A percentile compares a stretch with the other conserved stretches of the same genome.
Conservation (phyloP, 768 basidiomycete species). For the Rhodocollybia butyracea region DNA sequence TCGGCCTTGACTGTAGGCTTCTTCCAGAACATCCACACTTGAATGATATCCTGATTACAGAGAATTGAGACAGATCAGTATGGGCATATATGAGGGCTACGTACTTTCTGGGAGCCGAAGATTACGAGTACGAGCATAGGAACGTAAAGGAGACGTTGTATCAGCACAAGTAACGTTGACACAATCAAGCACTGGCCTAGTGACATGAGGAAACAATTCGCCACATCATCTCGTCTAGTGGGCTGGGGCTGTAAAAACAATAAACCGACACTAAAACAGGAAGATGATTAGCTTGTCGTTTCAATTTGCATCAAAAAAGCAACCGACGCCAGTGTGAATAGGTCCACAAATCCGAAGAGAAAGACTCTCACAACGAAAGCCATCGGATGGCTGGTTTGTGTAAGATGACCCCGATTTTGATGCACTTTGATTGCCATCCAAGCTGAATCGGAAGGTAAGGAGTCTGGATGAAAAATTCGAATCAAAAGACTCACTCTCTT, state of each 20-base stretch:
- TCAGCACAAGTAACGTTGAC: background rate
- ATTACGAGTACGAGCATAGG: background rate
- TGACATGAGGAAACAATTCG: background rate
- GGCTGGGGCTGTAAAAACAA: background rate
- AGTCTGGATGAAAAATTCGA: background rate
- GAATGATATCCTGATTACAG: background rate
- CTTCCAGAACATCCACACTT: constrained; percentile 6
- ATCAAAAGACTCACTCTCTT: background rate
- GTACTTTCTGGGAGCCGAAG: constrained; percentile 2
- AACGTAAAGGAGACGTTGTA: background rate
- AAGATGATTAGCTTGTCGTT: too few species aligned
- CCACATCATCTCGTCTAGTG: background rate
- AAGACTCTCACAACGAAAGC: background rate
- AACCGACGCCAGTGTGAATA: background rate
- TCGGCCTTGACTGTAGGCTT: background rate
- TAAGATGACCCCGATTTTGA: background rate
- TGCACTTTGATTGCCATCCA: background rate
- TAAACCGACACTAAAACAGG: background rate
- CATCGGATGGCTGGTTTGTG: background rate
- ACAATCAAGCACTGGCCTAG: background rate
- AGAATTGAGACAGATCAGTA: background rate
- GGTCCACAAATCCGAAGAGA: background rate
- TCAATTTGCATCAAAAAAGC: background rate
- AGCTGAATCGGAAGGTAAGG: background rate
- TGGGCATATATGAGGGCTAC: background rate